phyloP scores from a whole-genome alignment of 495 filamentous ascomycete genomes.

The Bryoglossum gracile region DNA sequence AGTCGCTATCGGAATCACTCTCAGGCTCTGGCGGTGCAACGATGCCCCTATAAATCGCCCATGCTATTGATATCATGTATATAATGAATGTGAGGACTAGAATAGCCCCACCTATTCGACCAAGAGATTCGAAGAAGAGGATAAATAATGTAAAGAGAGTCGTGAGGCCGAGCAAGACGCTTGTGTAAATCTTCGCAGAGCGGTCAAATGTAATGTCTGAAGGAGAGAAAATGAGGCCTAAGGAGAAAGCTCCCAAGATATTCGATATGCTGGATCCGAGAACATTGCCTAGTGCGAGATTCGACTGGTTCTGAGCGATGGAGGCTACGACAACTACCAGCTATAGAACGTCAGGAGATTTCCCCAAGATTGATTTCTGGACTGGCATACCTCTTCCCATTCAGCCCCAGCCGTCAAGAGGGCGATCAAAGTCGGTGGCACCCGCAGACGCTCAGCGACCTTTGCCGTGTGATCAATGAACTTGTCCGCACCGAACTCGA shows the following conservation, averaged over 20 bases:
- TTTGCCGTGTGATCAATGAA: conserved; percentile 49
- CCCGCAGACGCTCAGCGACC: conserved; percentile 37
- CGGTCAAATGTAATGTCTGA: conserved; percentile 30
- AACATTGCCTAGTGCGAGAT: conserved; percentile 47
- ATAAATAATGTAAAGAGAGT: conserved; percentile 32
- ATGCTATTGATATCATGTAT: conserved; percentile 40
- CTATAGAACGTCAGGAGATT: conserved; percentile 23
- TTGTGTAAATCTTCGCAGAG: conserved; percentile 40
- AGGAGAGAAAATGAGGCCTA: conserved; percentile 40
- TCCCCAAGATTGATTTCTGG: neutral
- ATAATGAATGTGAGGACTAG: conserved; percentile 36
- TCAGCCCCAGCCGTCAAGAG: conserved; percentile 49
- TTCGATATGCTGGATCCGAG: conserved; percentile 49
- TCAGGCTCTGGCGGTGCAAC: conserved; percentile 29
- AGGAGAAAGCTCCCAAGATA: conserved; percentile 48
- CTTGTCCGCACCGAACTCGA: conserved; percentile 39
- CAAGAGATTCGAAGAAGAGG: conserved; percentile 26
- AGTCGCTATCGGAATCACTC: conserved; percentile 23
- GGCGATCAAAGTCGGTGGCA: conserved; percentile 43
- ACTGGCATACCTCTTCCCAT: conserved; percentile 43
- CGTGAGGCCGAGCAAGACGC: conserved; percentile 33
- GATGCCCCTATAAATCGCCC: conserved; percentile 39
- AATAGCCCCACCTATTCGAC: conserved; percentile 28
- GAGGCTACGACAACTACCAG: conserved; percentile 45
- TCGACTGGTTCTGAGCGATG: conserved; percentile 36